Percentiles rank a stretch among this genome's conserved stretches.
phyloP scores from a whole-genome alignment of 2,329 filamentous ascomycete species.

The Aspergillus sergii region DNA sequence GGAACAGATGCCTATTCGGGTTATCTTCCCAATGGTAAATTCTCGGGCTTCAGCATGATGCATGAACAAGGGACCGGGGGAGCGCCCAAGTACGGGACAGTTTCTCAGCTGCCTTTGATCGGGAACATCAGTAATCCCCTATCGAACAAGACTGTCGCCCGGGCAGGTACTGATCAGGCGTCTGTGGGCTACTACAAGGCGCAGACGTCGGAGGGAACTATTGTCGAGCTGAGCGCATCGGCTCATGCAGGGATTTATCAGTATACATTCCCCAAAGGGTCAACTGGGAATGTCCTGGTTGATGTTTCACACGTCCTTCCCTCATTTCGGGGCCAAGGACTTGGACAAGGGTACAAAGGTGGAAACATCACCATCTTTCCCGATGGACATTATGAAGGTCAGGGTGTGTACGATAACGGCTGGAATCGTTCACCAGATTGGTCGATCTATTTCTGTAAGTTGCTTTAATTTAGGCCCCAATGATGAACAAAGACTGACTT shows the following conservation, averaged over 20 bases:
- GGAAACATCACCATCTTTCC: slow-evolving; percentile 58
- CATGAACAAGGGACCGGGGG: slow-evolving; percentile 70
- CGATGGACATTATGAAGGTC: slow-evolving; percentile 61
- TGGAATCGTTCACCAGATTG: slow-evolving; percentile 66
- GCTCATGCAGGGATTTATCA: slow-evolving; percentile 56
- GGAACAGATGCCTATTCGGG: slow-evolving; percentile 46
- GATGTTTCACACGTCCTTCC: slow-evolving; percentile 69
- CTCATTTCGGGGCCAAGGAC: slow-evolving; percentile 61
- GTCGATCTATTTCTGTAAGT: slow-evolving; percentile 34
- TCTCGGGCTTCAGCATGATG: slow-evolving; percentile 65
- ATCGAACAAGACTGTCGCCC: slow-evolving; percentile 57
- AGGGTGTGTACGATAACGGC: slow-evolving; percentile 66
- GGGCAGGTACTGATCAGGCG: slow-evolving; percentile 54
- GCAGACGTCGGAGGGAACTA: slow-evolving; percentile 57
- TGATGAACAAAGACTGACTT: slow-evolving; percentile 2
- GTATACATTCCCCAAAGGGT: slow-evolving; percentile 58
- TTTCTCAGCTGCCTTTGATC: slow-evolving; percentile 60
- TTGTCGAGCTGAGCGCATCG: slow-evolving; percentile 60
- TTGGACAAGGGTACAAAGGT: slow-evolving; percentile 65
- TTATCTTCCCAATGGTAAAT: slow-evolving; percentile 49
- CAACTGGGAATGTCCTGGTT: slow-evolving; percentile 54
- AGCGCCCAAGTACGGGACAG: slow-evolving; percentile 70
- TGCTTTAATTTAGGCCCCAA: not conserved
- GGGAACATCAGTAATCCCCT: slow-evolving; percentile 58
- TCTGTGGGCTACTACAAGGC: slow-evolving; percentile 66